These are phyloP conservation scores for Gynochthodes officinalis DNA, from an alignment of 257 asterid genomes.

Conservation along the genomic window DNA sequence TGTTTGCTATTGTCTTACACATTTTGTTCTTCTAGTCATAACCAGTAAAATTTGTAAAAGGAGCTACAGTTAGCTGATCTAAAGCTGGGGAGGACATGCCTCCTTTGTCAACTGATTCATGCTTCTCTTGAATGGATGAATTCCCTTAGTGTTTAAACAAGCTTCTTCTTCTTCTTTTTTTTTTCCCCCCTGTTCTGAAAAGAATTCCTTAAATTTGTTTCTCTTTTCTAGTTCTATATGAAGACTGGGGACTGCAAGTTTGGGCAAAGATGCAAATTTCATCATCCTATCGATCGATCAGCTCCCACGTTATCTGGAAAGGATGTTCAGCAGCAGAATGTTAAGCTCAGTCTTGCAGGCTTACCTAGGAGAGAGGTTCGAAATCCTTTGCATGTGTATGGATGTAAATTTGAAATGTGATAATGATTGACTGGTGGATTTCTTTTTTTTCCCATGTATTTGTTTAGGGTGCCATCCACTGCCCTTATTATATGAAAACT, in stretches of 20 bases:
- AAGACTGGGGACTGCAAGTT: constrained; percentile 90
- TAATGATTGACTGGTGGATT: not conserved
- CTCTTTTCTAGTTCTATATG: constrained; percentile 67
- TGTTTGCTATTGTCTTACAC: not conserved
- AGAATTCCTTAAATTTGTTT: constrained; percentile 2
- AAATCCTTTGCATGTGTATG: constrained; percentile 11
- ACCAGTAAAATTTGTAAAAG: not conserved
- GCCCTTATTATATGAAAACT: constrained; percentile 96
- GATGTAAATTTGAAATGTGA: not conserved
- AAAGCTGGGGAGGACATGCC: not conserved
- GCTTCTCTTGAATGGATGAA: not conserved
- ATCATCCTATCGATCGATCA: constrained; percentile 82
- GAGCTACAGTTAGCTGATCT: not conserved
- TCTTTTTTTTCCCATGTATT: constrained; percentile 4
- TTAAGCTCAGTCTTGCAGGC: constrained; percentile 87
- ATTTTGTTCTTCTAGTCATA: not conserved
- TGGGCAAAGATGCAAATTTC: constrained; percentile 77
- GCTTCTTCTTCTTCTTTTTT: not conserved
- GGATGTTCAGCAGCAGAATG: constrained; percentile 50
- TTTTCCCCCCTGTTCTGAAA: not conserved
- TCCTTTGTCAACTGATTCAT: not conserved
- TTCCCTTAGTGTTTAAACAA: not conserved
- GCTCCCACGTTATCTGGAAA: constrained; percentile 32
- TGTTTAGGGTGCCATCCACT: constrained; percentile 75
- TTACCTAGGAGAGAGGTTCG: constrained; percentile 92